Base-by-base conservation (phyloP, 768 basidiomycete genomes). In the Antrodiella citrinella region DNA sequence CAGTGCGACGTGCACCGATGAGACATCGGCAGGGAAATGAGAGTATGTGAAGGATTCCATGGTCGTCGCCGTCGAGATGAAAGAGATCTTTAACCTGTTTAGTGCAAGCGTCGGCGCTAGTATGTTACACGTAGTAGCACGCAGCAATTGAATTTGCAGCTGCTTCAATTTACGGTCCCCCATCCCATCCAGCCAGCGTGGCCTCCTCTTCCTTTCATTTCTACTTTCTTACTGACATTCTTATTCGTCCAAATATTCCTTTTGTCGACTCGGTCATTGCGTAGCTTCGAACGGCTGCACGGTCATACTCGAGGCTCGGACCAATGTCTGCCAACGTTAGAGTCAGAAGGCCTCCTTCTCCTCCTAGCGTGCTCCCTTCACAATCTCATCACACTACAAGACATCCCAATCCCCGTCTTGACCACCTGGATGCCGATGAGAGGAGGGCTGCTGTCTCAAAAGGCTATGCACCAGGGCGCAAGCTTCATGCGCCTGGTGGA, bases 351-450 rank as follows among this genome's bases (percentile, higher is more conserved):
- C 81, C 81, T 48, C 71, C 85, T 22, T 84, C 85, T 49, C 85
- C 86, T 7, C 80, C 82, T 11, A 74, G 74, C 45, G 72, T 71
- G 46, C 64, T 69, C 60, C 52, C 69, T 35, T 66, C 67, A 52
- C 69, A 40, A 63, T 54, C 66, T 56, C 54, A 42, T n/a, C 44
- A 64, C 52, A 26, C 57, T 35, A 76, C 77, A 59, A 70, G 81
- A 60, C 86, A 84, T 69, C 85, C 85, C 24, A 77, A 84, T 62
- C 65, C 75, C 15, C 70, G 76, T 54, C 75, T 81, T 51, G 81
- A 81, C 60, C 77, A 80, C 63, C 63, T 87, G n/a, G 82, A 85
- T 60, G 86, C 87, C 20, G 87, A 90, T 65, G 76, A 75, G 59
- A 75, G 83, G 48, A 73, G 83, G 55, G 80, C 77, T 26, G 82